These are phyloP conservation scores for Hysterium pulicare DNA, from an alignment of 2,329 filamentous ascomycete genomes.

Conservation along the genomic window DNA sequence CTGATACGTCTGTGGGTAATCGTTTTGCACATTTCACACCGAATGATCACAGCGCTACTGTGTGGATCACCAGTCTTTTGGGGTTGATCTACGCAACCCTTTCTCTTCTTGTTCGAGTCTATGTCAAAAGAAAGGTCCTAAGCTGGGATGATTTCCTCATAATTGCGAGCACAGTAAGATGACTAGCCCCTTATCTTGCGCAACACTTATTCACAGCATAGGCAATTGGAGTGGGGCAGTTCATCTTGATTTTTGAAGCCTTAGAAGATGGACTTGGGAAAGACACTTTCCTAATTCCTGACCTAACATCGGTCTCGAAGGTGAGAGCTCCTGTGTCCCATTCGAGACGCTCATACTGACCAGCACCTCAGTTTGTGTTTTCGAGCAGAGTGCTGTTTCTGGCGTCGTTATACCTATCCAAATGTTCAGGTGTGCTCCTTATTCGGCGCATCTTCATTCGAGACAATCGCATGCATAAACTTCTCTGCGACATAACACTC, in stretches of 20 bases:
- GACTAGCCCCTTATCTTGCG: not conserved
- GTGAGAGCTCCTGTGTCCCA: no score
- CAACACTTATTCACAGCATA: not conserved
- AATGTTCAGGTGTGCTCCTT: slow-evolving; percentile 23
- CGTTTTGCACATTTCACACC: slow-evolving; percentile 10
- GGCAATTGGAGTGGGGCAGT: slow-evolving; percentile 7
- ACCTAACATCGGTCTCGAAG: not conserved
- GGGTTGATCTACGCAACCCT: slow-evolving; percentile 11
- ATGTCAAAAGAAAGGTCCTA: slow-evolving; percentile 11
- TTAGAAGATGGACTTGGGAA: not conserved
- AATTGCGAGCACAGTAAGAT: slow-evolving; percentile 10
- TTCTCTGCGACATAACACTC: slow-evolving; percentile 19
- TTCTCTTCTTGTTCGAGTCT: slow-evolving; percentile 8
- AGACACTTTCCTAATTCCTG: not conserved
- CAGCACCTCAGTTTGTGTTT: slow-evolving; percentile 9
- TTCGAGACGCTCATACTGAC: slow-evolving; percentile 3
- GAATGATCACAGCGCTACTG: slow-evolving; percentile 11
- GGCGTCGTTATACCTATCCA: slow-evolving; percentile 20
- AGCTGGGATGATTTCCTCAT: slow-evolving; percentile 12
- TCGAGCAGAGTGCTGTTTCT: slow-evolving; percentile 12
- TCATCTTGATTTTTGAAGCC: not conserved
- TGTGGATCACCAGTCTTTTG: slow-evolving; percentile 12
- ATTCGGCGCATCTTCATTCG: slow-evolving; percentile 25
- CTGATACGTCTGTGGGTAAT: slow-evolving; percentile 4
- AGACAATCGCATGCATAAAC: slow-evolving; percentile 22